Percentiles rank a stretch among this genome's conserved stretches.
These are phyloP conservation scores for Volvox africanus DNA, from an alignment of 139 green algal species.

Conservation along the genomic window DNA sequence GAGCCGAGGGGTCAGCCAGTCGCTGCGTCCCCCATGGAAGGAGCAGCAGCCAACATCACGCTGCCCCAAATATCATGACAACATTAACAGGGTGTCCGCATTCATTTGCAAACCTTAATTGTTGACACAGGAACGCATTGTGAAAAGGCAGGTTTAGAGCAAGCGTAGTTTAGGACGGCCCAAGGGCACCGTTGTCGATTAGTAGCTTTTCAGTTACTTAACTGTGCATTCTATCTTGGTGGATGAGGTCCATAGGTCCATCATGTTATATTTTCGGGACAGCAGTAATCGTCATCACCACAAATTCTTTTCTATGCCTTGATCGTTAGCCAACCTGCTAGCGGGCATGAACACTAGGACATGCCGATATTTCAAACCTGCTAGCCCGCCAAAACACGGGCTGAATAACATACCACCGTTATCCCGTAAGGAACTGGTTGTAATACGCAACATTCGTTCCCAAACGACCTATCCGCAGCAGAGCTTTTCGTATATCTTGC, in stretches of 20 bases:
- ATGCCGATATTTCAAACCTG: not conserved
- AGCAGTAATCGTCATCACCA: not conserved
- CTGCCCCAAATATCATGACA: slow-evolving; percentile 34
- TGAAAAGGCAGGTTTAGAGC: not conserved
- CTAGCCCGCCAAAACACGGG: no score
- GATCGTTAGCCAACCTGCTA: slow-evolving; percentile 26
- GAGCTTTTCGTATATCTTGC: no score
- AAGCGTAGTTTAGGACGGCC: not conserved
- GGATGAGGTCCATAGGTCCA: not conserved
- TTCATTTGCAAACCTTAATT: not conserved
- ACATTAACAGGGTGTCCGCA: not conserved
- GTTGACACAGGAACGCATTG: not conserved
- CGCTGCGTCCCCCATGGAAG: not conserved
- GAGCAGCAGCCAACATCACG: not conserved
- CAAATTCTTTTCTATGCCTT: not conserved
- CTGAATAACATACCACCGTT: no score
- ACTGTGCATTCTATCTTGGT: not conserved
- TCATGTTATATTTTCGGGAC: not conserved
- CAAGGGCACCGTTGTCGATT: not conserved
- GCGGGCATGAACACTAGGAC: not conserved
- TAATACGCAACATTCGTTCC: no score
- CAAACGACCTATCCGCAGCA: no score
- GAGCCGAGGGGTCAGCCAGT: not conserved
- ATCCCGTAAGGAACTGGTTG: no score
- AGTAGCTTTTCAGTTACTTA: not conserved